These are phyloP conservation scores for Kwoniella shivajii DNA, from an alignment of 1,284 basidiomycete species.

Conservation along the genomic window DNA sequence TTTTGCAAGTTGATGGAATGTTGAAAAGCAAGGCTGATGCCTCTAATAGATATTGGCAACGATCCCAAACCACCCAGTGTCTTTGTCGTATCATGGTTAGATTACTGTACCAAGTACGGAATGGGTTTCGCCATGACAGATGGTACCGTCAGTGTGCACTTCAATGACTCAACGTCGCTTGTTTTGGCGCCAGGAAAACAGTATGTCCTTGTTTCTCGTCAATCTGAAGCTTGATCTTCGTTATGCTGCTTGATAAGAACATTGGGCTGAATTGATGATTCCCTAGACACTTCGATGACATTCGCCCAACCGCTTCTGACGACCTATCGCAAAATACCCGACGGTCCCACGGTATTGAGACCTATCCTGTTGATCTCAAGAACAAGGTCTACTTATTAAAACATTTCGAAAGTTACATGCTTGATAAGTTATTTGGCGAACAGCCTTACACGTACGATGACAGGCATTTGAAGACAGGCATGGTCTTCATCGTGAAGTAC, in stretches of 20 bases:
- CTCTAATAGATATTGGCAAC: conserved; percentile 29
- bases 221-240: too few relatives aligned
- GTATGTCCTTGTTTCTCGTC: conserved; percentile 60
- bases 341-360: conserved; percentile 47
- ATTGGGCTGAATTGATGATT: background rate
- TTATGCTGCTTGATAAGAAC: background rate
- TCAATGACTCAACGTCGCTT: conserved; percentile 89
- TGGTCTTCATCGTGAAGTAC: conserved; percentile 95
- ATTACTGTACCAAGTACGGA: conserved; percentile 98
- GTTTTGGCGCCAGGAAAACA: conserved; percentile 79
- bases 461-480: conserved; percentile 67
- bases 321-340: conserved; percentile 36
- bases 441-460: conserved; percentile 81
- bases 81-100: conserved; percentile 96
- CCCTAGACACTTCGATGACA: conserved; percentile 78
- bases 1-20: background rate
- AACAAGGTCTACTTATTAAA: conserved; percentile 86
- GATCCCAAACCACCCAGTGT: conserved; percentile 69
- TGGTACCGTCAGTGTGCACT: conserved; percentile 90
- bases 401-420: conserved; percentile 91
- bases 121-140: conserved; percentile 97
- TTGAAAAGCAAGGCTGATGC: background rate
- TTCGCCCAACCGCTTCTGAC: conserved; percentile 51
- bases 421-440: conserved; percentile 78
- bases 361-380: conserved; percentile 63